Evolutionary conservation across 2,329 filamentous ascomycete genomes (phyloP).

Genomic region (Cladosporium sp.): DNA sequence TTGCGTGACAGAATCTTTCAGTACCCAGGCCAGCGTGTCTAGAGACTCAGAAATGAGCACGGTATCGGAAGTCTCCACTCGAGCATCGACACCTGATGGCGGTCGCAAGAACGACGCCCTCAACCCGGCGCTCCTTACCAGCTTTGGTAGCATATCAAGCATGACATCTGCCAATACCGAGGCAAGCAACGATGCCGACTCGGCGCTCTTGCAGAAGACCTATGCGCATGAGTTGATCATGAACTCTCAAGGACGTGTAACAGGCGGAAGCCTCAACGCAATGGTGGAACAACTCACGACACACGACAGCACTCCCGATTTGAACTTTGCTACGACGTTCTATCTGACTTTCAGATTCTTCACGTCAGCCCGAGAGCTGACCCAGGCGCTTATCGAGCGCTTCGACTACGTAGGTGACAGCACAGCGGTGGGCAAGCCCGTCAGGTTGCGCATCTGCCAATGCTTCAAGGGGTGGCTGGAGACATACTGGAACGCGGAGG

Average conservation of each 20-base stretch:
- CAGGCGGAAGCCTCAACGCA: conserved; percentile 82
- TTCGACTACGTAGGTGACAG: conserved; percentile 88
- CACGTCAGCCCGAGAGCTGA: conserved; percentile 73
- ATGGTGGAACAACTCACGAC: conserved; percentile 92
- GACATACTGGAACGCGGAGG: conserved; percentile 84
- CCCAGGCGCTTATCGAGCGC: conserved; percentile 77
- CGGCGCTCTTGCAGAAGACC: conserved; percentile 82
- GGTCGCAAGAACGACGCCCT: conserved; percentile 42
- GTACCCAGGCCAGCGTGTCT: conserved; percentile 67
- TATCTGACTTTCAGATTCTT: conserved; percentile 96
- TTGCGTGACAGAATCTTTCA: conserved; percentile 72
- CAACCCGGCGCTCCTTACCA: conserved; percentile 57
- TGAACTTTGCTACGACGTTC: conserved; percentile 88
- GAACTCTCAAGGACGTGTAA: conserved; percentile 93
- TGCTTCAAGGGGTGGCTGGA: conserved; percentile 97
- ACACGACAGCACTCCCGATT: conserved; percentile 87
- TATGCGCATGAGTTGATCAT: conserved; percentile 87
- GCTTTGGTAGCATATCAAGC: conserved; percentile 61
- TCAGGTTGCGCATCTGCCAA: conserved; percentile 89
- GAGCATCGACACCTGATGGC: conserved; percentile 80
- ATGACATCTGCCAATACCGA: conserved; percentile 65
- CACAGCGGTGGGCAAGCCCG: conserved; percentile 69
- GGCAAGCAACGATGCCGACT: conserved; percentile 74
- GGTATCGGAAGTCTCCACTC: conserved; percentile 75
- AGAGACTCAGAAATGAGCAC: conserved; percentile 78